Base-by-base conservation (phyloP, 202 grass and related monocot genomes). In the Setaria italica region DNA sequence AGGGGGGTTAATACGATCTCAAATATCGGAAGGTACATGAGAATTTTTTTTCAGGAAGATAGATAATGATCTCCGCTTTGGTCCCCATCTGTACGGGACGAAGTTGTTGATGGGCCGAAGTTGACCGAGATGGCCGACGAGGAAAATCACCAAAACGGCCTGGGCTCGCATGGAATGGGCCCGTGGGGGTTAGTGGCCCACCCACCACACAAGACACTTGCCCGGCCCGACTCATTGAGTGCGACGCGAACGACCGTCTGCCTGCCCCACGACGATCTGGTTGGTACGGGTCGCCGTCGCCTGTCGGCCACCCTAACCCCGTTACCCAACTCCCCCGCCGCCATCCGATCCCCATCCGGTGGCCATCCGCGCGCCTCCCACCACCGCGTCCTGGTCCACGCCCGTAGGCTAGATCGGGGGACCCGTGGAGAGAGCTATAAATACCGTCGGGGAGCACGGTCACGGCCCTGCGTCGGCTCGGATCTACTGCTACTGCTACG, bases 281-380 rank as follows among this genome's bases (percentile, higher is more conserved):
- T 74, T 13, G 25, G 13, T 15, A 53, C 71, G 29, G 7, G 72
- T 75, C 50, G 16, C 73, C 58, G 3, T 57, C 7, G 55, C 17
- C 1, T 20, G 51, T 54, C 77, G 6, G 6, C 62, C 62, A 51
- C 30, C 60, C 7, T 7, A 20, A 3, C 11, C 14, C 43, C 68
- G 25, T 46, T 11, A 11, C 14, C 29, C 16, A 11, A 10, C 34
- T n/a, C 1, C 12, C 15, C 35, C 6, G 0, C 14, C 17, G 4
- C 51, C 51, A 39, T 60, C 51, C 51, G 74, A 76, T 85, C 72
- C 35, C 35, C 71, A 76, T 70, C 74, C 37, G 29, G 69, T 10
- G 76, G 55, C 8, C 11, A 1, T 0, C 1, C 3, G 2, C 53
- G 17, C 12, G 20, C 35, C 57, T 11, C 21, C 42, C 15, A 8